Percentiles rank a stretch among this genome's conserved stretches.
These are phyloP conservation scores for Cenchrus americanus DNA, from an alignment of 176 grass and related monocot genomes.

Conservation along the genomic window DNA sequence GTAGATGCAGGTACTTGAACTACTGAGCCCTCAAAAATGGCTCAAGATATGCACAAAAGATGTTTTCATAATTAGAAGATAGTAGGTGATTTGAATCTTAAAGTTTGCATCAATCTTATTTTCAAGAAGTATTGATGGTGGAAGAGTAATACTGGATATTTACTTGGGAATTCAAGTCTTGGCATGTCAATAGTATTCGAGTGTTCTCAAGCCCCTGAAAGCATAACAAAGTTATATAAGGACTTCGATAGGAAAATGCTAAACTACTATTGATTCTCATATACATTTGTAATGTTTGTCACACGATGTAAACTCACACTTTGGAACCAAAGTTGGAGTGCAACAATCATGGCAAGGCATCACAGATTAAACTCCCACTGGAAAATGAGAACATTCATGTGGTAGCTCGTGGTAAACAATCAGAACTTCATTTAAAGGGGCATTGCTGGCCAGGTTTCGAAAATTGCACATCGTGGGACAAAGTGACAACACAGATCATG, in stretches of 20 bases:
- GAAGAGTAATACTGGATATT: slow-evolving; percentile 23
- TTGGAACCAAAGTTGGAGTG: background rate
- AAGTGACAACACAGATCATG: background rate
- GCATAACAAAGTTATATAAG: slow-evolving; percentile 28
- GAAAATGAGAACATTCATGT: background rate
- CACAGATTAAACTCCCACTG: background rate
- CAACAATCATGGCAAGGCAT: background rate
- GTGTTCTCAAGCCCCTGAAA: slow-evolving; percentile 60
- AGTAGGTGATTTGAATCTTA: background rate
- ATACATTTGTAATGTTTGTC: background rate
- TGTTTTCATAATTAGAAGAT: background rate
- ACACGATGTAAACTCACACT: background rate
- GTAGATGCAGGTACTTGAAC: background rate
- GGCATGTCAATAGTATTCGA: slow-evolving; percentile 61
- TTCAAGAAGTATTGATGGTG: background rate
- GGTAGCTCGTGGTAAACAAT: background rate
- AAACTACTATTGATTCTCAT: background rate
- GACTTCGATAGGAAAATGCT: slow-evolving; percentile 13
- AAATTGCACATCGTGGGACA: background rate
- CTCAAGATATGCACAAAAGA: background rate
- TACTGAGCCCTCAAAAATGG: background rate
- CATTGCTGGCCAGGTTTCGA: background rate
- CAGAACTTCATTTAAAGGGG: background rate
- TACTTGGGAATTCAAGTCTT: slow-evolving; percentile 63
- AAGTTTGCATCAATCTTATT: background rate